Evolutionary conservation across 441 rosid species (phyloP), one percentile per base, ranked within the genome.

Genomic region (Populus hybrid): DNA sequence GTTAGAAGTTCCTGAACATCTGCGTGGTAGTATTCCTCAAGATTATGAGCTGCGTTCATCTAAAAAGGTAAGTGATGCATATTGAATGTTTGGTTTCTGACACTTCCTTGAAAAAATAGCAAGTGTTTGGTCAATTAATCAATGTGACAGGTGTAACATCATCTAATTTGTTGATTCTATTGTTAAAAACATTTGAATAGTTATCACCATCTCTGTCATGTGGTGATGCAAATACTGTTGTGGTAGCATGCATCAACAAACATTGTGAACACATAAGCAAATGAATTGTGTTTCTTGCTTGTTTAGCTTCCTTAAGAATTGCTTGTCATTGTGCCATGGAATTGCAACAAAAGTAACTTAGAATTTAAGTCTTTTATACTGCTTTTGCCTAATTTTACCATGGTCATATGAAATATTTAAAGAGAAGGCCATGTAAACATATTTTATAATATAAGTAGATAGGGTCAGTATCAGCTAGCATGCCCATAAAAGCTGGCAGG

Each of bases 31-130:
- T 81, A 85, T 97, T 86, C 97, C 99, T 82, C 89, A 73, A 40
- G 95, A 91, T 83, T 97, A 94, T 82, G 99, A 97, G 86, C 77
- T 93, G 78, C 93, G 97, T 73, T 94, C 99, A 80, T 97, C 99
- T 67, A 97, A 89, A 88, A 97, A 94, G 95, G 99, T 95, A 83
- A 72, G 61, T 46, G n/a, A 16, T 70, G 59, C 50, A 26, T 65
- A 30, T 6, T 18, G 61, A 54, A 54, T 54, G 61, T 16, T 18
- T 54, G 21, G 21, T 54, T 18, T 54, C 5, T 54, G n/a, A 20
- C 20, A 6, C 46, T 34, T 28, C 8, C 50, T 38, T 54, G 38
- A 35, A 54, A 12, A 16, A 50, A 72, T 28, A 72, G 14, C 26
- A 72, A 3, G 57, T 30, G 30, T 59, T 20, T 8, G 16, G 34